These are phyloP conservation scores for Tribonema minus DNA, from an alignment of 108 stramenopile genomes.

Conservation along the genomic window DNA sequence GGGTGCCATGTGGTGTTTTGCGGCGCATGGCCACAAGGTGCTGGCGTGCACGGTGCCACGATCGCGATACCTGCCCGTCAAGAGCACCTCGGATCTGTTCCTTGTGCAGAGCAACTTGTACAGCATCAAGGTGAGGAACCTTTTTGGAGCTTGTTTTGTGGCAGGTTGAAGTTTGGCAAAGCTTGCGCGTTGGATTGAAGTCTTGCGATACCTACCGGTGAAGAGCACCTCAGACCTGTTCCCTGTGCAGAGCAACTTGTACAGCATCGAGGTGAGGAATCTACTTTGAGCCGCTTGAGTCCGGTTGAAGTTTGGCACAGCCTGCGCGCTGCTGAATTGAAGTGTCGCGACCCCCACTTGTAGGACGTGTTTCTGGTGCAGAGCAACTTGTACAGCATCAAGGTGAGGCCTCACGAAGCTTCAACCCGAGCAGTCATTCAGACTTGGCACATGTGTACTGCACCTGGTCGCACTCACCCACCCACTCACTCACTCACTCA, in stretches of 20 bases:
- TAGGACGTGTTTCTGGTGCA: slow-evolving; percentile 53
- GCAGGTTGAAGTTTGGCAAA: no score
- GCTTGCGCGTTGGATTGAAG: no score
- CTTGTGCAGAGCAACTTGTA: slow-evolving; percentile 53
- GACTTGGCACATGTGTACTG: no score
- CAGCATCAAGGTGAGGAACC: slow-evolving; percentile 20
- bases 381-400: slow-evolving; percentile 49
- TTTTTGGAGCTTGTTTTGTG: no score
- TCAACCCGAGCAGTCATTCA: no score
- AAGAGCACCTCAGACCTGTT: slow-evolving; percentile 53
- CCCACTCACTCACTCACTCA: no score
- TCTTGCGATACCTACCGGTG: slow-evolving; percentile 47
- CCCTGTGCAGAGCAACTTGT: slow-evolving; percentile 52
- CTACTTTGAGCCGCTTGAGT: no score
- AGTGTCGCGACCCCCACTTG: no score
- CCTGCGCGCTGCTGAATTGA: no score
- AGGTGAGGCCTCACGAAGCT: no score
- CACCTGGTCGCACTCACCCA: no score
- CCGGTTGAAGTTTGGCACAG: no score
- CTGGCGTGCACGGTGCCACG: slow-evolving; percentile 22
- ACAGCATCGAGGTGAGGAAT: slow-evolving; percentile 27
- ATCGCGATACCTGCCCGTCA: slow-evolving; percentile 43
- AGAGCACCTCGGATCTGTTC: slow-evolving; percentile 52
- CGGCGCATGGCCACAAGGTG: background rate
- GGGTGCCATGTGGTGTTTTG: slow-evolving; percentile 43